Evolutionary conservation across 768 basidiomycete genomes (phyloP), one percentile per base, ranked within the genome.

Genomic region (Amanita rubescens): DNA sequence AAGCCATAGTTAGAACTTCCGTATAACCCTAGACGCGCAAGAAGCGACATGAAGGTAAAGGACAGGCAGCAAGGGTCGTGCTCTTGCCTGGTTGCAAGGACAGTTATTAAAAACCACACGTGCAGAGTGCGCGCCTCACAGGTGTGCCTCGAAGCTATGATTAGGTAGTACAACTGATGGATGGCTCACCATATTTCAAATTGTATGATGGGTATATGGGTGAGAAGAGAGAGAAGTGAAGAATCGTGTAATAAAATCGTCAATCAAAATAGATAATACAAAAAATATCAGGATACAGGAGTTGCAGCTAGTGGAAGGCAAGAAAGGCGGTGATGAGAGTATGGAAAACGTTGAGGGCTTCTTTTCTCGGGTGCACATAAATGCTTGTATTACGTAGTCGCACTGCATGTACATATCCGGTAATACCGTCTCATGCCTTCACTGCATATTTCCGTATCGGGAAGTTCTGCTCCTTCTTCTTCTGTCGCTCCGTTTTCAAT

Each of bases 401-500:
- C 39, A 32, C 24, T 12, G 9, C 17, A 41, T 27, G 44, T 17
- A 51, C 35, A 12, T 27, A 50, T 38, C 49, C 8, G 15, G 32
- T 53, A 55, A 42, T 38, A 55, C 52, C 55, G 37, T 53, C 54
- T 82, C 71, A 86, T 77, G 91, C 93, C 82, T 90, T 94, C 70
- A 97, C 87, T 58, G 94, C 94, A 73, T 87, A 99, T 76, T 94
- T 95, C 71, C 94, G 81, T 67, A 76, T 68, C 34, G 94, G 92
- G 80, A 96, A 96, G 79, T 96, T 94, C 63, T 79, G 78, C 57
- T 93, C 87, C 80, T 89, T 94, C 88, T 97, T 97, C 73, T 74
- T 77, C 71, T 94, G 92, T 76, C 87, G 91, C 72, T 89, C 77
- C 53, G 96, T 98, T 80, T 91, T 91, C 62, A 82, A 70, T 68